Base-by-base conservation (phyloP, 306 rosid species). In the Vigna unguiculata region DNA sequence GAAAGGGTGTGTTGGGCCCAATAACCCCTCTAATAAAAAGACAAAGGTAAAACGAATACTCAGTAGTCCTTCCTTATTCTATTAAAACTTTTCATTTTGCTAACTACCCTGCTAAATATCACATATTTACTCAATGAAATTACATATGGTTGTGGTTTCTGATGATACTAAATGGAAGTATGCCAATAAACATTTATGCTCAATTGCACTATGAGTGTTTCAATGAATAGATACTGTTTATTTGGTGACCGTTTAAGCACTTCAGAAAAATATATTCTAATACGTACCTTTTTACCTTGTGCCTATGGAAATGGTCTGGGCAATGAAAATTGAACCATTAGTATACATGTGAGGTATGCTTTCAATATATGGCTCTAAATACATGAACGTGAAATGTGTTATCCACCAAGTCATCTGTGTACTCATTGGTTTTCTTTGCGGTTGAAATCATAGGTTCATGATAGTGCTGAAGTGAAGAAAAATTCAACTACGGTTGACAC, bases 401-500 rank as follows among this genome's bases (percentile, higher is more conserved):
- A 48, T 62, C 40, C 30, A 34, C 69, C 38, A 10, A 40, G 38
- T 22, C 34, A 71, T 60, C 49, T 74, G 13, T 16, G 13, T 16
- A 25, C 49, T 77, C 30, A 66, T 47, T 52, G 32, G 16, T 69
- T 63, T 63, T 83, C 76, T 47, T 58, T 58, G 74, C 30, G 67
- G 72, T 72, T 81, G 51, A 76, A 46, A 24, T 71, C 47, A 34
- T 80, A 93, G 96, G 82, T 3, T 71, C 76, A 70, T 69, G 58
- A 9, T 14, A 19, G 43, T 52, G 55, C 53, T 72, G 75, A 69
- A 82, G 24, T 52, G 71, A 79, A 75, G 72, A 57, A 30, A 67
- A 20, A 5, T 6, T 11, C 43, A 76, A 45, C 36, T 46, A 60
- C 16, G 46, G 71, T 32, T 9, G 17, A 17, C 13, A 67, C 78